Percentiles rank a stretch among this genome's conserved stretches.
Evolutionary conservation across 1,284 basidiomycete species (phyloP).

Genomic region (Puccinia brachypodii): DNA sequence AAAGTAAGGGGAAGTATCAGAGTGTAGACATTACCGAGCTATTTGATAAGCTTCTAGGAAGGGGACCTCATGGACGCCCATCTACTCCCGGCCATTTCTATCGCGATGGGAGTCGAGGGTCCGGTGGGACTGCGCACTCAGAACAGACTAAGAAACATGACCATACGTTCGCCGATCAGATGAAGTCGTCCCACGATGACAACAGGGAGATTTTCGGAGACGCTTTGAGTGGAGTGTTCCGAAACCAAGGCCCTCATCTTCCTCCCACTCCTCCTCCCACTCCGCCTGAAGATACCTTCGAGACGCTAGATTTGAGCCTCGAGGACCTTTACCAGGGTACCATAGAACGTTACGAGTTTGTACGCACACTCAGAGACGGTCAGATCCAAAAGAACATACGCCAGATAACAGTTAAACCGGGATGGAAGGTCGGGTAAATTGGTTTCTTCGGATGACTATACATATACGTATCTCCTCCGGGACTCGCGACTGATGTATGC

Average conservation of each 20-base stretch:
- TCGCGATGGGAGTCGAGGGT: no score
- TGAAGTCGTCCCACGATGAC: no score
- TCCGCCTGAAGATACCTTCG: conserved; percentile 68
- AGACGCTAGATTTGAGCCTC: conserved; percentile 80
- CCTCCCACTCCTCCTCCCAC: no score
- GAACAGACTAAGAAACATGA: no score
- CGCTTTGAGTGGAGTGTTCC: neutral
- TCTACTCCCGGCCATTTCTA: no score
- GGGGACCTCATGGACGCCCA: no score
- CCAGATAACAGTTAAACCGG: conserved; percentile 79
- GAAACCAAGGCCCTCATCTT: neutral
- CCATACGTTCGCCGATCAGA: no score
- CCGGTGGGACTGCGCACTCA: no score
- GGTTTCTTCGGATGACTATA: neutral
- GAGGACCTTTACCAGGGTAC: conserved; percentile 87
- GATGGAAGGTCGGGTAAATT: conserved; percentile 59
- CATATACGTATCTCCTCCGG: no score
- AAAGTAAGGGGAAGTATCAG: neutral
- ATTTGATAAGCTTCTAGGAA: no score
- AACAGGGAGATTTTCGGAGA: no score
- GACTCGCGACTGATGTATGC: neutral
- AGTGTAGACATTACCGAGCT: neutral
- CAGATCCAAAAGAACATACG: conserved; percentile 83
- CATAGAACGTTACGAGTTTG: conserved; percentile 85
- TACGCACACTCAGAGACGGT: conserved; percentile 71